A percentile compares a stretch with the other conserved stretches of the same genome.
Conservation (phyloP, 1,284 basidiomycete species). For the Ganoderma sp. region DNA sequence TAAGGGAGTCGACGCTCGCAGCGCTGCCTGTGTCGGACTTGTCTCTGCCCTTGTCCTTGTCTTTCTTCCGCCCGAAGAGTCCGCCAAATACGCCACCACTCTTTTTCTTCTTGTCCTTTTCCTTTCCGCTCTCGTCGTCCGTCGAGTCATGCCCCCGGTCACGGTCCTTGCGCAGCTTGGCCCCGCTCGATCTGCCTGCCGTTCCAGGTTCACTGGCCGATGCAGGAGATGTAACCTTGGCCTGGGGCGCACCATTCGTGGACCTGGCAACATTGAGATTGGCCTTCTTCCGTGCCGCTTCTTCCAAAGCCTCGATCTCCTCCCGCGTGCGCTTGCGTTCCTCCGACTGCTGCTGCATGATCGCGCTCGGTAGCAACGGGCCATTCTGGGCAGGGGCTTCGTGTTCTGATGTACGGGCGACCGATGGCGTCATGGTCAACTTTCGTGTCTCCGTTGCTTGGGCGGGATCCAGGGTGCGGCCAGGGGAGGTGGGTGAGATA, state of each 20-base stretch:
- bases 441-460: constrained; percentile 72
- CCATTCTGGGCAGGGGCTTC: constrained; percentile 40
- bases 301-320: constrained; percentile 62
- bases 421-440: constrained; percentile 76
- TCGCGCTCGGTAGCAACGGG: constrained; percentile 52
- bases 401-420: constrained; percentile 55
- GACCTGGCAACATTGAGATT: constrained; percentile 41
- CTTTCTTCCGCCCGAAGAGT: constrained; percentile 77
- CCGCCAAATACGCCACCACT: constrained; percentile 73
- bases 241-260: constrained; percentile 23
- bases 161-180: constrained; percentile 73
- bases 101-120: constrained; percentile 68
- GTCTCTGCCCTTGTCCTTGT: constrained; percentile 72
- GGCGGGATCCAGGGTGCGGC: constrained; percentile 56
- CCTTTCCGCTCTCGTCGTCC: constrained; percentile 53
- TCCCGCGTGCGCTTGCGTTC: constrained; percentile 64
- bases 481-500: constrained; percentile 36
- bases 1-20: constrained; percentile 37
- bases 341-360: constrained; percentile 60
- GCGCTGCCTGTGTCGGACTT: constrained; percentile 49
- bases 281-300: constrained; percentile 60
- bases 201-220: constrained; percentile 17
- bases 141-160: constrained; percentile 42
- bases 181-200: constrained; percentile 37
- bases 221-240: constrained; percentile 22